phyloP scores from a whole-genome alignment of 257 asterid species.

The Handroanthus guayacan region DNA sequence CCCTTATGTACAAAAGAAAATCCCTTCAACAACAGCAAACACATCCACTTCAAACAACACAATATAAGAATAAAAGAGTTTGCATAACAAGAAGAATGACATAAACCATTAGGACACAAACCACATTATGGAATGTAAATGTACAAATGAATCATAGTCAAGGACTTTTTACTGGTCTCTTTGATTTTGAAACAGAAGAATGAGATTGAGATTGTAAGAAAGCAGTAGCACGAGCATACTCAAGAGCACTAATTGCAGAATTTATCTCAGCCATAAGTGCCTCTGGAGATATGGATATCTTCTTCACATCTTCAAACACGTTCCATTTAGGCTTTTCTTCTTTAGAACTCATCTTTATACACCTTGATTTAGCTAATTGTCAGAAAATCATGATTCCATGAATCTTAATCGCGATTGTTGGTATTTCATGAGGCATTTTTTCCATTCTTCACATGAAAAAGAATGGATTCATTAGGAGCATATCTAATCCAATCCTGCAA shows the following conservation, averaged over 20 bases:
- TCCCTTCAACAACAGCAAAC: neutral
- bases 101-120: neutral
- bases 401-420: neutral
- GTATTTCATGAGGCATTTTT: neutral
- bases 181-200: conserved; percentile 32
- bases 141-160: neutral
- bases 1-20: neutral
- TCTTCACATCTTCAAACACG: conserved; percentile 52
- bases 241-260: conserved; percentile 52
- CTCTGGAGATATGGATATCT: conserved; percentile 43
- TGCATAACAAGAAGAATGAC: neutral
- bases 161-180: conserved; percentile 6
- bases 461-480: no score
- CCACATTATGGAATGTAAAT: neutral
- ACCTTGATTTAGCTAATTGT: neutral
- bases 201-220: conserved; percentile 31
- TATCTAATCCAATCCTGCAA: neutral
- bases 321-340: conserved; percentile 46
- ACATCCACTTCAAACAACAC: neutral
- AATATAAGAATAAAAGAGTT: neutral
- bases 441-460: neutral
- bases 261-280: conserved; percentile 54
- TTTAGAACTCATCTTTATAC: conserved; percentile 42
- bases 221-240: conserved; percentile 48
- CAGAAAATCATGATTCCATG: neutral